Evolutionary conservation across 2,329 filamentous ascomycete genomes (phyloP), one percentile per base, ranked within the genome.

Genomic region (Cytospora schulzeri): DNA sequence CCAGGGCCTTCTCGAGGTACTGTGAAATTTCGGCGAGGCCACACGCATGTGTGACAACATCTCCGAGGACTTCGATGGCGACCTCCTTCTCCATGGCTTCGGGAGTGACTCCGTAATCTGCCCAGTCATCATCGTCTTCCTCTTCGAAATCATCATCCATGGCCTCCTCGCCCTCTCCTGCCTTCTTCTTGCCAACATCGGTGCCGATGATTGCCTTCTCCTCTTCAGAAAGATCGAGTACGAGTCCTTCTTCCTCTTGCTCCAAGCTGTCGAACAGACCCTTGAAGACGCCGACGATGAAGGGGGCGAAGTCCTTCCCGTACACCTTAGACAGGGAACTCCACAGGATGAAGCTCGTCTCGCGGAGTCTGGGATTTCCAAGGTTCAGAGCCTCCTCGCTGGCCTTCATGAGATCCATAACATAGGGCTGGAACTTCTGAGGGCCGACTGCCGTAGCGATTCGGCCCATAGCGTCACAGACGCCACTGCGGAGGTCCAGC

Each of bases 341-440:
- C 94, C 95, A 99, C 62, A 99, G 85, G 68, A 98, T 96, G 80
- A 97, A 99, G 75, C 92, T 97, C 67, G 93, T 97, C 82, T 99
- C 95, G 77, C 93, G 91, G 59, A 98, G 87, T 64, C 93, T 87
- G 51, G 93, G 91, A 79, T 97, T 93, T 71, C 92, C 93, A 3
- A 99, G 88, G 71, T 90, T 83, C 2, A 98, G 84, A 62, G 91
- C 93, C 77, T 97, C 93, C 78, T 97, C 93, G 70, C 92, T 97
- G 17, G 94, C 90, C 72, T 89, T 85, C 91, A 99, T 97, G 65
- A 98, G 83, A 51, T 92, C 92, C 73, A 91, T 84, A 41, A 98
- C 93, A 74, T 94, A 98, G 17, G 91, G 91, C 80, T 96, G 89
- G 83, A 98, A 98, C 56, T 90, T 84, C 75, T 91, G 85, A 41